These are phyloP conservation scores for Ceratocystis alfenasii DNA, from an alignment of 2,329 filamentous ascomycete genomes.

Conservation along the genomic window DNA sequence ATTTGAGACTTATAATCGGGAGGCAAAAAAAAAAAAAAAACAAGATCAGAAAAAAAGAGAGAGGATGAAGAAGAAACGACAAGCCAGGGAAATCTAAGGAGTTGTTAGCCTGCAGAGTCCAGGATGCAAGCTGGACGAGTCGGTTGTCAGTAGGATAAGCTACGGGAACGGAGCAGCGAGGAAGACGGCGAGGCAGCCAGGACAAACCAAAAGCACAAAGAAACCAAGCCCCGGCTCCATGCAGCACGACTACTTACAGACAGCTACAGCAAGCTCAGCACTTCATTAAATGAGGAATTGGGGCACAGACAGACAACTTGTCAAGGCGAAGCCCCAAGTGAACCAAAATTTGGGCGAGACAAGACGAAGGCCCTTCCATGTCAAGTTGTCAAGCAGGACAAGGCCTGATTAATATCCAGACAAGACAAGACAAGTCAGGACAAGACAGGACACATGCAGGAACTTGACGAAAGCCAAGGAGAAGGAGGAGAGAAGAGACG, in stretches of 20 bases:
- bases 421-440: background rate
- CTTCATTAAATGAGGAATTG: slow-evolving; percentile 3
- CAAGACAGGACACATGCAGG: background rate
- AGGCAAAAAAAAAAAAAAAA: background rate
- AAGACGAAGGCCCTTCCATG: slow-evolving; percentile 1
- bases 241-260: too few species aligned
- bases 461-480: background rate
- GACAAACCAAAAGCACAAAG: too few species aligned
- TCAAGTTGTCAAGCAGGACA: background rate
- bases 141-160: background rate
- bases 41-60: too few species aligned
- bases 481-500: background rate
- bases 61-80: too few species aligned
- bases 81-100: background rate
- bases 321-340: slow-evolving; percentile 7
- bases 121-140: background rate
- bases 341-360: slow-evolving; percentile 11
- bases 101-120: background rate
- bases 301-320: slow-evolving; percentile 6
- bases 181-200: background rate
- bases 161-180: background rate
- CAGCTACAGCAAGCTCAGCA: background rate
- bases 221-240: too few species aligned
- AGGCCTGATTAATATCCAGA: background rate
- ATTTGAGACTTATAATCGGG: background rate